Evolutionary conservation across 129 eudicot species (phyloP), one percentile per base, ranked within the genome.

Genomic region (Ambrosia trifida): DNA sequence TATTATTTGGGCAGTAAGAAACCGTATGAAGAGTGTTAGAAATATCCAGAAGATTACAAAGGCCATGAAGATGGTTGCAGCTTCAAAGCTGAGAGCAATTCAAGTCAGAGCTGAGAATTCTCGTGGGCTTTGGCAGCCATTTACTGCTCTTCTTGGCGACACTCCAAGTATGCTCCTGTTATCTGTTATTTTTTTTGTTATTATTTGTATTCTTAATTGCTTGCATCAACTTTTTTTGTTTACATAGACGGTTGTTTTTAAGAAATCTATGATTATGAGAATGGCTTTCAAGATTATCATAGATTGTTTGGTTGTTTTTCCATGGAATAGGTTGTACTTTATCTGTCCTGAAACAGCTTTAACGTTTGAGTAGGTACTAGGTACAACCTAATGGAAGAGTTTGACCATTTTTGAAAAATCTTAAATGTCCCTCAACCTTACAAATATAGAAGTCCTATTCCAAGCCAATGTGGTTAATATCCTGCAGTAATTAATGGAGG

Each of bases 61-160:
- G 88, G 99, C 99, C 53, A 95, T 95, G 99, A 95, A 90, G 96
- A 95, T 95, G 99, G 99, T 95, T 95, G 99, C 99, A 76, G 99
- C 99, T 50, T 95, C 99, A 53, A 90, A 95, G 88, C 84, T 95
- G 70, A 87, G 99, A 81, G 97, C 92, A 38, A 84, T 95, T 64
- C 99, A 95, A 82, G 66, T 83, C 36, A 90, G 85, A 73, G 89
- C 99, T 72, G 99, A 95, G 72, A 95, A 95, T 68, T 90, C 99
- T 57, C 97, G 99, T 81, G 99, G 99, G 17, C 50, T 94, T 6
- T 94, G 99, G 99, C 99, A 94, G 79, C 99, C 99, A 44, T 95
- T 95, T 77, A 95, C 96, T 81, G 97, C 99, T 51, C 96, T 95
- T 28, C 99, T 95, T 79, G 97, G 97, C 16, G 99, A 95, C 82